phyloP scores from a whole-genome alignment of 2,329 filamentous ascomycete species.

The Geosmithia morbida region DNA sequence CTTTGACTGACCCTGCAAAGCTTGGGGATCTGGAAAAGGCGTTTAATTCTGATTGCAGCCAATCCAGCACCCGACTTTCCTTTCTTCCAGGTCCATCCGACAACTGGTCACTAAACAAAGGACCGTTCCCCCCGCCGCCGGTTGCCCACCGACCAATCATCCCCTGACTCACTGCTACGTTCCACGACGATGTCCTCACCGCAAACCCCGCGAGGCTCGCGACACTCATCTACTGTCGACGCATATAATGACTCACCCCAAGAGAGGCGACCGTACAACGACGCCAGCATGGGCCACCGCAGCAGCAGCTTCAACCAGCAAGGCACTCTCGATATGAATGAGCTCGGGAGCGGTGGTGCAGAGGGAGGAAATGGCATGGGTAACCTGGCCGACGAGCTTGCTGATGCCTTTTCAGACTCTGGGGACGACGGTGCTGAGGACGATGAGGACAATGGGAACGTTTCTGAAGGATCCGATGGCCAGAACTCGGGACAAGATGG shows the following conservation, averaged over 20 bases:
- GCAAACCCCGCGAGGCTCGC: conserved; percentile 43
- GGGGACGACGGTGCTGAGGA: conserved; percentile 29
- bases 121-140: not conserved
- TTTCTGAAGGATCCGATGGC: not conserved
- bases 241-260: conserved; percentile 29
- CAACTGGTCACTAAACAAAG: not conserved
- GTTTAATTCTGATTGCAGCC: not conserved
- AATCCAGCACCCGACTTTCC: not conserved
- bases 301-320: conserved; percentile 31
- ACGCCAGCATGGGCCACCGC: conserved; percentile 31
- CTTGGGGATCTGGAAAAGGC: not conserved
- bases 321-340: conserved; percentile 29
- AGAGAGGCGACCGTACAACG: conserved; percentile 33
- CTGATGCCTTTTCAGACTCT: conserved; percentile 55
- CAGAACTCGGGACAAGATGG: not conserved
- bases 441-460: not conserved
- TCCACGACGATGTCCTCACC: conserved; percentile 28
- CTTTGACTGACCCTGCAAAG: not conserved
- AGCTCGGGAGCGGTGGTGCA: conserved; percentile 26
- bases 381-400: conserved; percentile 69
- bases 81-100: not conserved
- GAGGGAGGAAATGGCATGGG: conserved; percentile 46
- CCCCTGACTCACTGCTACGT: conserved; percentile 1
- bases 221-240: conserved; percentile 40
- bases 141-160: not conserved